A percentile compares a stretch with the other conserved stretches of the same genome.
These are phyloP conservation scores for Phytophthora crassamura DNA, from an alignment of 352 stramenopile genomes.

Conservation along the genomic window DNA sequence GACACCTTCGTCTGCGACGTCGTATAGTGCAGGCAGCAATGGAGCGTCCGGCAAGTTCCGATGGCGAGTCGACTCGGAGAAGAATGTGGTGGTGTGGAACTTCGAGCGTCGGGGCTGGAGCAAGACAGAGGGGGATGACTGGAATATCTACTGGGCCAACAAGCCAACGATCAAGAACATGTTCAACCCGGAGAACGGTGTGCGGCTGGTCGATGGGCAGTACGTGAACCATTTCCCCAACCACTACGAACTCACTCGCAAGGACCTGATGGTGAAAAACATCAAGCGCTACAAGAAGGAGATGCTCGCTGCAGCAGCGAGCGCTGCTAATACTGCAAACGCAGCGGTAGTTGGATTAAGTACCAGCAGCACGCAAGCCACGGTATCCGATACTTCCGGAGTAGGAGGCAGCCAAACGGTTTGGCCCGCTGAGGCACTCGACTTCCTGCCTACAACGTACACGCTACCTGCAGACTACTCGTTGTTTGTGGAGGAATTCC, in stretches of 20 bases:
- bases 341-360: background rate
- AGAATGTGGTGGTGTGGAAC: slow-evolving; percentile 86
- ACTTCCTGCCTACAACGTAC: slow-evolving; percentile 93
- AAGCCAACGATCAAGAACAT: slow-evolving; percentile 89
- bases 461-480: slow-evolving; percentile 93
- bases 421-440: slow-evolving; percentile 39
- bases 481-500: slow-evolving; percentile 93
- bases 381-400: background rate
- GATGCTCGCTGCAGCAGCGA: slow-evolving; percentile 30
- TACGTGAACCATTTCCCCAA: slow-evolving; percentile 92
- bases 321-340: background rate
- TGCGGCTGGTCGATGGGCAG: slow-evolving; percentile 67
- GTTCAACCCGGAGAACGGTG: slow-evolving; percentile 88
- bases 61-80: slow-evolving; percentile 77
- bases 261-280: slow-evolving; percentile 96
- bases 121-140: slow-evolving; percentile 88
- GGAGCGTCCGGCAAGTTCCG: slow-evolving; percentile 45
- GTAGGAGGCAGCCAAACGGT: background rate
- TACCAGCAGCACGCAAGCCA: background rate
- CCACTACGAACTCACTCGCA: slow-evolving; percentile 92
- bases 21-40: background rate
- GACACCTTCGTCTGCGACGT: slow-evolving; percentile 3
- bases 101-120: slow-evolving; percentile 87
- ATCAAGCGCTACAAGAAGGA: slow-evolving; percentile 91
- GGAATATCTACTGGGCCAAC: slow-evolving; percentile 95